Evolutionary conservation across 2,329 filamentous ascomycete species (phyloP).

Genomic region (Fusarium dlaminii): DNA sequence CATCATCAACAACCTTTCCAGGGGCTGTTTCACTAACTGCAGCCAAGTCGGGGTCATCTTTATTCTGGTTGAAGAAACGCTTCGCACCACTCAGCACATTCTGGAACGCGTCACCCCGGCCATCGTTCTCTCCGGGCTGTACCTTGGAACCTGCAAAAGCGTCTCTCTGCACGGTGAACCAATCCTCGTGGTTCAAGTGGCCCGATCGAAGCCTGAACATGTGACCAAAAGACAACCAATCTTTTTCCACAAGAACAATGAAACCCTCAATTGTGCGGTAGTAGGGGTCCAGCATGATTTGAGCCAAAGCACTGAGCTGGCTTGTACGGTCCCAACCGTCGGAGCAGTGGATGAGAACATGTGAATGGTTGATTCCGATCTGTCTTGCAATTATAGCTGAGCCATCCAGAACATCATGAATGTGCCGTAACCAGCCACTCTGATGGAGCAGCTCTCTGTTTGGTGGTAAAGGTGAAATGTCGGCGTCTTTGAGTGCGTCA

Average conservation of each 20-base stretch:
- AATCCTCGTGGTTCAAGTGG: constrained; percentile 88
- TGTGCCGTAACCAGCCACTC: constrained; percentile 93
- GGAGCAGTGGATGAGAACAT: constrained; percentile 96
- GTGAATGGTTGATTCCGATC: constrained; percentile 90
- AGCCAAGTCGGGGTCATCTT: constrained; percentile 71
- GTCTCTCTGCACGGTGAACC: constrained; percentile 91
- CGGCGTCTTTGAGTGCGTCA: constrained; percentile 90
- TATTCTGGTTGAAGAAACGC: constrained; percentile 83
- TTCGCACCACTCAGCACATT: constrained; percentile 88
- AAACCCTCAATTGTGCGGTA: constrained; percentile 95
- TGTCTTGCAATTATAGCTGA: constrained; percentile 85
- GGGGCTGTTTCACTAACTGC: constrained; percentile 53
- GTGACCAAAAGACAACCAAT: constrained; percentile 97
- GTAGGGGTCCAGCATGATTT: constrained; percentile 95
- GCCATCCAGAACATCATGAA: constrained; percentile 83
- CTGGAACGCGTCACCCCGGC: constrained; percentile 79
- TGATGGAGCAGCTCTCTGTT: constrained; percentile 82
- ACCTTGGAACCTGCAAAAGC: constrained; percentile 71
- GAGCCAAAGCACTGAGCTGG: constrained; percentile 89
- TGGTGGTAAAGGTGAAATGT: constrained; percentile 83
- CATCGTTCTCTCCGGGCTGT: constrained; percentile 69
- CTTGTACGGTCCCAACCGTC: constrained; percentile 98
- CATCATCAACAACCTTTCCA: constrained; percentile 58
- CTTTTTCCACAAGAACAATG: constrained; percentile 93
- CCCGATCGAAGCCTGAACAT: constrained; percentile 97